These are phyloP conservation scores for Alternaria rosae DNA, from an alignment of 2,329 filamentous ascomycete species.

Conservation along the genomic window DNA sequence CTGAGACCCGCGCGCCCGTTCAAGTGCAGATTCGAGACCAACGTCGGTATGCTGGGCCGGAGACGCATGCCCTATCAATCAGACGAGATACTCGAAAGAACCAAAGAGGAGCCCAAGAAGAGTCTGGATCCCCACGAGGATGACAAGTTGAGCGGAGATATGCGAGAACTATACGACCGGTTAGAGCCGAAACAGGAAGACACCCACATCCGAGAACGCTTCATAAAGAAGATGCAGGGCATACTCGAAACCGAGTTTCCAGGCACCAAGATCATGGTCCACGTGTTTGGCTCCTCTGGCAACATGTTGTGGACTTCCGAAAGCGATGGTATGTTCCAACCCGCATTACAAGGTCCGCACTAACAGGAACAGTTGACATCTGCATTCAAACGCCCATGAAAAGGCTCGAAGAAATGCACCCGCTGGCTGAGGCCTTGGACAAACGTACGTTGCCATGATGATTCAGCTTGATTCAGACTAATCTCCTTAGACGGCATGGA, in stretches of 20 bases:
- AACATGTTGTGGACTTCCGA: constrained; percentile 94
- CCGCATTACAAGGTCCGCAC: constrained; percentile 4
- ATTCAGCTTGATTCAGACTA: constrained; percentile 37
- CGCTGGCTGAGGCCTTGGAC: constrained; percentile 84
- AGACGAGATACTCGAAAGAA: constrained; percentile 79
- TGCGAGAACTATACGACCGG: constrained; percentile 83
- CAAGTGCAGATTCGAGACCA: constrained; percentile 88
- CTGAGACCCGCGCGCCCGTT: constrained; percentile 65
- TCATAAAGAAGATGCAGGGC: constrained; percentile 87
- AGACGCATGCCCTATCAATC: constrained; percentile 91
- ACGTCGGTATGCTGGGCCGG: constrained; percentile 74
- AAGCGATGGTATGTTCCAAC: constrained; percentile 77
- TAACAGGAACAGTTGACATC: constrained; percentile 77
- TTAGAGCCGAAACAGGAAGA: constrained; percentile 84
- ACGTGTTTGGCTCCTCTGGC: constrained; percentile 97
- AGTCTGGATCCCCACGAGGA: constrained; percentile 50
- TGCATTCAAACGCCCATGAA: constrained; percentile 94
- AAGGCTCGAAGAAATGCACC: constrained; percentile 87
- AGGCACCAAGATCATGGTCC: constrained; percentile 84
- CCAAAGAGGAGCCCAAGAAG: constrained; percentile 71
- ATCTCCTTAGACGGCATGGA: constrained; percentile 83
- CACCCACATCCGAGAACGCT: constrained; percentile 74
- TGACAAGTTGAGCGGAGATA: constrained; percentile 74
- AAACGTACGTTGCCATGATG: constrained; percentile 69
- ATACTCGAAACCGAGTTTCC: constrained; percentile 93